phyloP scores from a whole-genome alignment of 169 alveolate genomes.

The Blepharisma undulans region DNA sequence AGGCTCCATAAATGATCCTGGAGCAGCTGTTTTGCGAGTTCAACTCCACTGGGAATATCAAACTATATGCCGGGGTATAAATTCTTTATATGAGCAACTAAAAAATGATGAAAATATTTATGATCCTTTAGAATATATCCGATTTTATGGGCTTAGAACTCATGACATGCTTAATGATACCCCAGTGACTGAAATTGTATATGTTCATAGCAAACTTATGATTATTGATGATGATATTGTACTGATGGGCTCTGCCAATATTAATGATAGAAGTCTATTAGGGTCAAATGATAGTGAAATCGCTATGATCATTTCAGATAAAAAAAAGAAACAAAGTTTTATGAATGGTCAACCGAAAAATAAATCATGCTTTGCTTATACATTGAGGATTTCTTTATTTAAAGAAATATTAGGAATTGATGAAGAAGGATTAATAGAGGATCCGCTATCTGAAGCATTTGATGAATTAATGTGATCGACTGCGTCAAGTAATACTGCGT shows the following conservation, averaged over 20 bases:
- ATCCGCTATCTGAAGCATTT: background rate
- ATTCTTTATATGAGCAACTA: background rate
- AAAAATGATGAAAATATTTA: background rate
- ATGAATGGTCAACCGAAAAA: slow-evolving; percentile 7
- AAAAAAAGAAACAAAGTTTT: background rate
- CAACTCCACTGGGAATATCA: slow-evolving; percentile 36
- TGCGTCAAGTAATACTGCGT: slow-evolving; percentile 55
- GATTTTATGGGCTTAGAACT: slow-evolving; percentile 35
- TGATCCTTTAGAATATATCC: slow-evolving; percentile 31
- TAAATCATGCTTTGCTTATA: background rate
- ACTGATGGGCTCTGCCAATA: slow-evolving; percentile 82
- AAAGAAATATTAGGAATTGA: background rate
- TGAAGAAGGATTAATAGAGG: slow-evolving; percentile 40
- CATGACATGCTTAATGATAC: slow-evolving; percentile 21
- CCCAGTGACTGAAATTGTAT: slow-evolving; percentile 44
- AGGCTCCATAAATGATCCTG: slow-evolving; percentile 22
- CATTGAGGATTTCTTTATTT: background rate
- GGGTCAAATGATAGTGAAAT: slow-evolving; percentile 77
- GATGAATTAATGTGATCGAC: background rate
- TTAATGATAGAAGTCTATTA: slow-evolving; percentile 79
- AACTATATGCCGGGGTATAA: slow-evolving; percentile 24
- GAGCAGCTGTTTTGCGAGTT: slow-evolving; percentile 18
- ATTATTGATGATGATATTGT: slow-evolving; percentile 75
- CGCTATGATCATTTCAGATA: slow-evolving; percentile 51
- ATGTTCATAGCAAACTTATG: slow-evolving; percentile 78